Evolutionary conservation across 257 asterid species (phyloP), one percentile per base, ranked within the genome.

Genomic region (Solanum verrucosum): DNA sequence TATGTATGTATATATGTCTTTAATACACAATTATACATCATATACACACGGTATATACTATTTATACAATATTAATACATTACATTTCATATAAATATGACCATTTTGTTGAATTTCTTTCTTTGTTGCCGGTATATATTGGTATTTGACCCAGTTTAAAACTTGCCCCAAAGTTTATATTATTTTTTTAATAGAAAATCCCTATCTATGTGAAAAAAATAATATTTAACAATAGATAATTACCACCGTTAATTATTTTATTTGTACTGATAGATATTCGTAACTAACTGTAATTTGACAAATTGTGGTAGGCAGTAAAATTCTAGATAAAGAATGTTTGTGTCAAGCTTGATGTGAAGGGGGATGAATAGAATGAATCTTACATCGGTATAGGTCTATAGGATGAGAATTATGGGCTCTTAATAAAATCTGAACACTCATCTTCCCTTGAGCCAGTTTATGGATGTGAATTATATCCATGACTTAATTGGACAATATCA

Each of bases 241-340:
- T 23, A 60, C 1, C 11, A 9, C 5, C 9, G n/a, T 52, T 52
- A 6, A 15, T 52, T 21, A 3, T 23, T 21, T 20, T 49, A 15
- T 23, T 21, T 9, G 27, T 21, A 60, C 1, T 21, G 14, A 0
- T 60, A 60, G 27, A 60, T 23, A 4, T 60, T 60, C 29, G 27
- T 23, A 21, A 60, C 27, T 60, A 21, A 60, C 9, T 60, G 29
- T 60, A 60, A 21, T 59, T 23, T 10, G 15, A 9, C 3, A 10
- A 63, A 63, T 63, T 63, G 7, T 63, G 71, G 3, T 63, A 63
- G 31, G 7, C 29, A 1, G 31, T 63, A n/a, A 20, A 59, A 63
- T 2, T 2, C 0, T 3, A 10, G 3, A 10, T n/a, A n/a, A n/a
- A 63, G 7, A 63, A n/a, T 63, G 12, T 63, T 0, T 0, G 3